Evolutionary conservation across 306 rosid species (phyloP), one percentile per base, ranked within the genome.

Genomic region (Vicia sativa): DNA sequence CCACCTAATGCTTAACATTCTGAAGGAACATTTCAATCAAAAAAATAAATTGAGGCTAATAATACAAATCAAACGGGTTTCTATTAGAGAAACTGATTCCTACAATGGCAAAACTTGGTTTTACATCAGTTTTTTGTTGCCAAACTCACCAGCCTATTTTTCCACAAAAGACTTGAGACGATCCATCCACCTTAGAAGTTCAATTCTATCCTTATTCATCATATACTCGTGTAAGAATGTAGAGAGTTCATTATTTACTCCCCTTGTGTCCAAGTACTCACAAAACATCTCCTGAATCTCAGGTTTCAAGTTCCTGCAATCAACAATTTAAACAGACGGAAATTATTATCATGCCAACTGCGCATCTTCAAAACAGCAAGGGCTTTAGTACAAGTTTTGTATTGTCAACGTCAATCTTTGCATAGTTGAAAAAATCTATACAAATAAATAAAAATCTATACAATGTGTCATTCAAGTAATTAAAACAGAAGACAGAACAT

Each of bases 121-220:
- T 46, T 26, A 44, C 15, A 65, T 19, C 75, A 65, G 53, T 28
- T 65, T 59, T 57, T 53, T 65, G 46, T 8, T 65, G 28, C 19
- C 37, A 38, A 37, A 38, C 68, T 62, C 19, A 78, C 54, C 76
- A 9, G 43, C 45, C 82, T 84, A 86, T 56, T 77, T 80, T 49
- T 84, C 89, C 45, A 92, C 76, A 77, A 77, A 83, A 41, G 75
- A 75, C 74, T 83, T 72, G 79, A 90, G 89, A 11, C 68, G 74
- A 62, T 62, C 79, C 80, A 92, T 54, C 91, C 92, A 92, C 41
- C 68, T 71, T 45, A 90, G 68, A 77, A 87, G 90, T 74, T 90
- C 98, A 79, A 73, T 76, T 72, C 84, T 87, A 67, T 87, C 93
- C 82, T 92, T 93, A 89, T 90, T 90, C 90, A 67, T 74, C 88